Percentiles rank a stretch among this genome's conserved stretches.
phyloP scores from a whole-genome alignment of 352 stramenopile genomes.

The Peronospora destructor region DNA sequence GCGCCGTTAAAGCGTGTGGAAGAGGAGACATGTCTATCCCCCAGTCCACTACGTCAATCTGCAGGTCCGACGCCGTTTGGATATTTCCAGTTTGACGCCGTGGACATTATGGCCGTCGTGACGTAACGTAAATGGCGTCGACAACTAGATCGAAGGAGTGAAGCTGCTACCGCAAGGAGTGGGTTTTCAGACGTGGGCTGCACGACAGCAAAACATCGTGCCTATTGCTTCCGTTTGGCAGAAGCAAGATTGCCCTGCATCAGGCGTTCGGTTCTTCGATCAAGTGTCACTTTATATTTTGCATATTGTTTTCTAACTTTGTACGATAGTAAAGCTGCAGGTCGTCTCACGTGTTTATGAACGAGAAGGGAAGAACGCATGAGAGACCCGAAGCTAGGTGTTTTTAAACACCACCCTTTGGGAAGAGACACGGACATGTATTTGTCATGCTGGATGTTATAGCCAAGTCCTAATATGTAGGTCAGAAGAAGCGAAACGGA shows the following conservation, averaged over 20 bases:
- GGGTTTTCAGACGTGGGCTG: conserved; percentile 9
- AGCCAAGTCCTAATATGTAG: neutral
- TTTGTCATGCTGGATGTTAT: neutral
- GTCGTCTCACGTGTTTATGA: conserved; percentile 4
- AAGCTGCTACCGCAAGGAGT: conserved; percentile 6
- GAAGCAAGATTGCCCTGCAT: conserved; percentile 18
- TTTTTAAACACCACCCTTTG: conserved; percentile 83
- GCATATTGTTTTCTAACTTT: conserved; percentile 45
- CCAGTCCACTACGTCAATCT: conserved; percentile 36
- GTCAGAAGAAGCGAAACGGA: neutral
- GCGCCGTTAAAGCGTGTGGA: conserved; percentile 45
- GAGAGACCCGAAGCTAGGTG: conserved; percentile 45
- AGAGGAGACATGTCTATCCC: conserved; percentile 35
- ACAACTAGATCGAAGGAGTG: conserved; percentile 21
- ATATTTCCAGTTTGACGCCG: conserved; percentile 74
- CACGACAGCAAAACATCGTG: conserved; percentile 13
- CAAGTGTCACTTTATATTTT: conserved; percentile 31
- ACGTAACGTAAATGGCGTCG: conserved; percentile 40
- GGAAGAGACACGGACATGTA: conserved; percentile 14
- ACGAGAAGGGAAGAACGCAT: conserved; percentile 10
- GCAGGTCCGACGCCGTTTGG: conserved; percentile 37
- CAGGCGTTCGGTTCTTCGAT: conserved; percentile 18
- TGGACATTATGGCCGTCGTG: conserved; percentile 86
- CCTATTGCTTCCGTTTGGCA: conserved; percentile 24
- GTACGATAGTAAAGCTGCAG: conserved; percentile 56